phyloP scores from a whole-genome alignment of 805 yeast species.

The Candida michaelii region DNA sequence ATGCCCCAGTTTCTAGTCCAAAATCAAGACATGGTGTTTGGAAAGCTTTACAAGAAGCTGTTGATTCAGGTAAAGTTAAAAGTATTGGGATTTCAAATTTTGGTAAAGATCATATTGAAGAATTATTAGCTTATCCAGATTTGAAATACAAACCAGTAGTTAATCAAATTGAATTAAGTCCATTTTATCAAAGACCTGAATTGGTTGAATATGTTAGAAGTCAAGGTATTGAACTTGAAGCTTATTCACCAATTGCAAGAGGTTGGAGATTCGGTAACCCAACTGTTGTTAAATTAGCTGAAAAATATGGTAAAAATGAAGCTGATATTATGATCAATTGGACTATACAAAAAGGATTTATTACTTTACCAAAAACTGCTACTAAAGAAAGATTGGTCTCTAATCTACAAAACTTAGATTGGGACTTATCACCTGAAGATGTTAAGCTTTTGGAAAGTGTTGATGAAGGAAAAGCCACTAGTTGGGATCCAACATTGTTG shows the following conservation, averaged over 20 bases:
- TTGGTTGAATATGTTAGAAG: slow-evolving; percentile 54
- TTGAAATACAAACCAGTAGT: slow-evolving; percentile 30
- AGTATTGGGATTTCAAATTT: slow-evolving; percentile 40
- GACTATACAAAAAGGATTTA: slow-evolving; percentile 69
- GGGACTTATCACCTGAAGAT: slow-evolving; percentile 27
- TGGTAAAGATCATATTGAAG: slow-evolving; percentile 26
- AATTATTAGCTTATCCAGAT: slow-evolving; percentile 19
- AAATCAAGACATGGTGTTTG: slow-evolving; percentile 52
- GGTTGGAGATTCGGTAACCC: slow-evolving; percentile 44
- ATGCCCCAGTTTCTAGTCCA: slow-evolving; percentile 50
- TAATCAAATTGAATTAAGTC: slow-evolving; percentile 36
- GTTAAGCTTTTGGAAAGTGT: slow-evolving; percentile 25
- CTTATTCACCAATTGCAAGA: slow-evolving; percentile 76
- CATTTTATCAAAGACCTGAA: slow-evolving; percentile 60
- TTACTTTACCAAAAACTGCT: slow-evolving; percentile 69
- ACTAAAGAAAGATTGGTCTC: slow-evolving; percentile 50
- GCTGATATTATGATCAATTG: slow-evolving; percentile 44
- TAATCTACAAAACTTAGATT: slow-evolving; percentile 41
- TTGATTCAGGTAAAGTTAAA: slow-evolving; percentile 53
- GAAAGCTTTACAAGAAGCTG: slow-evolving; percentile 77
- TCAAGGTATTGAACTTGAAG: slow-evolving; percentile 62
- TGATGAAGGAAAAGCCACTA: slow-evolving; percentile 17
- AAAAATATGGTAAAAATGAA: slow-evolving; percentile 47
- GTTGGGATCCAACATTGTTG: slow-evolving; percentile 3
- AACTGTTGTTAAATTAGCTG: slow-evolving; percentile 48